Base-by-base conservation (phyloP, 495 filamentous ascomycete genomes). In the Hypoxylon subgilvum region DNA sequence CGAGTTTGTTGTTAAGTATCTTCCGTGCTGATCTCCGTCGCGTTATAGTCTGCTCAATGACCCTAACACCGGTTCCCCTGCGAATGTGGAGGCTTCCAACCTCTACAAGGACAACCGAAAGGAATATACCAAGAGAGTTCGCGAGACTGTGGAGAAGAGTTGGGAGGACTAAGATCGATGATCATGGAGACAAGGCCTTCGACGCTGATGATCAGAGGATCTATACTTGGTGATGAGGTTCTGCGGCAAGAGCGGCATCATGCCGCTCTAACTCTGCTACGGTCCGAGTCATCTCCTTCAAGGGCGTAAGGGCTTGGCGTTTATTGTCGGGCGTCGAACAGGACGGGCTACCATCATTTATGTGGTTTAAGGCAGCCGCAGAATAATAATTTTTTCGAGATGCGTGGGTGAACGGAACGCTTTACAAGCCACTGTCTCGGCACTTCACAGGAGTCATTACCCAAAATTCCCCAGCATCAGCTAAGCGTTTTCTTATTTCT, bases 61-160 rank as follows among this genome's bases (percentile, higher is more conserved):
- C 67, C 94, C 94, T 5, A 98, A 98, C 73, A 98, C 95, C 28
- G 92, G 91, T 21, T 96, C 92, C 2, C 94, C 94, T 1, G 94
- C 94, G 42, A 98, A 98, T 66, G 95, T 97, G 54, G 94, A 98
- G 75, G 95, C 95, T 13, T 96, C 91, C 14, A 98, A 97, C 72
- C 84, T 98, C 1, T 98, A 96, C 82, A 97, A 97, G 69, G 94
- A 98, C 67, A 97, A 97, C 70, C 84, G 92, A 57, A 87, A 91
- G 66, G 94, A 98, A 72, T 98, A 98, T 66, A 87, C 86, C 9
- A 98, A 98, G 78, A 83, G 93, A 16, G 94, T 98, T 14, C 81
- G 90, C 35, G 94, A 97, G 76, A 96, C 93, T 0, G 95, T 98
- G 13, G 95, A 98, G 82, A 97, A 96, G 81, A 97, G 92, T 76